Evolutionary conservation across 2,329 filamentous ascomycete species (phyloP).

Genomic region (Aspergillus texensis): DNA sequence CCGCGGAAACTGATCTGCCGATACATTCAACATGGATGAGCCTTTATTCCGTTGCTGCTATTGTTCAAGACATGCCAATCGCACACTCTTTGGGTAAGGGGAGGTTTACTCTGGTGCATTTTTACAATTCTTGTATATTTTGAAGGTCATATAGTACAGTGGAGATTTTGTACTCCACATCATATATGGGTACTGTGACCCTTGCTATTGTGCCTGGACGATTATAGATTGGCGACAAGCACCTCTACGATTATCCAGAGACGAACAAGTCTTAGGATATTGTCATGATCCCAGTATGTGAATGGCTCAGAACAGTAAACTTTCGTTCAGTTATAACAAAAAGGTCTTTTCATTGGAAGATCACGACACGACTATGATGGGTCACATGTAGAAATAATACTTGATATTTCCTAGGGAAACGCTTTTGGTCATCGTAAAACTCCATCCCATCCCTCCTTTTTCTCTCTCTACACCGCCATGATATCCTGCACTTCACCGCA

Average conservation of each 20-base stretch:
- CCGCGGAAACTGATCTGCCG: background rate
- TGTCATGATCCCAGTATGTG: background rate
- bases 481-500: background rate
- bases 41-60: background rate
- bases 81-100: background rate
- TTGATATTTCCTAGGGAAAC: slow-evolving; percentile 10
- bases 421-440: slow-evolving; percentile 10
- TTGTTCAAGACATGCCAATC: background rate
- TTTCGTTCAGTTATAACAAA: background rate
- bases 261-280: background rate
- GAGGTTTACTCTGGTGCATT: background rate
- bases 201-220: background rate
- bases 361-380: background rate
- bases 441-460: background rate
- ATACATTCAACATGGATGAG: background rate
- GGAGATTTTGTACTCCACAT: background rate
- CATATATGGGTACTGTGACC: background rate
- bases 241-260: background rate
- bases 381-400: background rate
- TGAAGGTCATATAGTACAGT: background rate
- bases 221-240: background rate
- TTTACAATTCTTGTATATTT: background rate
- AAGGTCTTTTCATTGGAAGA: background rate
- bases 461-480: background rate
- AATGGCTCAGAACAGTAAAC: background rate